Evolutionary conservation across 116 monocot species (phyloP), one percentile per base, ranked within the genome.

Genomic region (Posidonia oceanica): DNA sequence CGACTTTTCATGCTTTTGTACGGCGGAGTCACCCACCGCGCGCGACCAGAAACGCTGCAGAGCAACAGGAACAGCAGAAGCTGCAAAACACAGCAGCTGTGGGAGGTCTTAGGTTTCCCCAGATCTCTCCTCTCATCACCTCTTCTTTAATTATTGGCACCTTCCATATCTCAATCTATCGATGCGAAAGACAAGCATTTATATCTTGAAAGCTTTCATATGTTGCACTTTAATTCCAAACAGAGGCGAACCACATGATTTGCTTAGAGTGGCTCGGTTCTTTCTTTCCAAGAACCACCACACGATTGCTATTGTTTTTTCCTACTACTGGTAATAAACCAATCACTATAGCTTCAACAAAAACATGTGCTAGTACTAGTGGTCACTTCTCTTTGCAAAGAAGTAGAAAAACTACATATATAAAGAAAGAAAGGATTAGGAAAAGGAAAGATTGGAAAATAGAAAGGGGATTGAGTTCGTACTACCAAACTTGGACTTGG

Each of bases 91-190:
- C 16, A 40, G 5, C 18, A n/a, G 53, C 53, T 4, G 53, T 29
- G 23, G 68, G 59, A 71, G 58, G 71, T 56, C 59, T 71, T 71
- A 71, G 71, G 59, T 71, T 71, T 59, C 56, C 71, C 39, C 37
- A 56, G 29, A 18, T 71, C 59, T 71, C n/a, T 36, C 68, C 21
- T 22, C 17, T 52, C 52, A 18, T 36, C 17, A n/a, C 23, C 21
- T 29, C 52, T 12, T 20, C 38, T 11, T 65, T 40, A 3, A 4
- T 40, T 15, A 14, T 11, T 7, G 5, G 7, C 5, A 14, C 41
- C 41, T 17, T 42, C 64, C 29, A 21, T 64, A 17, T 41, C 36
- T 14, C 64, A 41, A 14, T 7, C 36, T 16, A 42, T 36, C 41
- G n/a, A 64, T 40, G 39, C 4, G 17, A n/a, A 18, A 38, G 8